Evolutionary conservation across 495 filamentous ascomycete species (phyloP).

Genomic region (Stereocaulon alpinum): DNA sequence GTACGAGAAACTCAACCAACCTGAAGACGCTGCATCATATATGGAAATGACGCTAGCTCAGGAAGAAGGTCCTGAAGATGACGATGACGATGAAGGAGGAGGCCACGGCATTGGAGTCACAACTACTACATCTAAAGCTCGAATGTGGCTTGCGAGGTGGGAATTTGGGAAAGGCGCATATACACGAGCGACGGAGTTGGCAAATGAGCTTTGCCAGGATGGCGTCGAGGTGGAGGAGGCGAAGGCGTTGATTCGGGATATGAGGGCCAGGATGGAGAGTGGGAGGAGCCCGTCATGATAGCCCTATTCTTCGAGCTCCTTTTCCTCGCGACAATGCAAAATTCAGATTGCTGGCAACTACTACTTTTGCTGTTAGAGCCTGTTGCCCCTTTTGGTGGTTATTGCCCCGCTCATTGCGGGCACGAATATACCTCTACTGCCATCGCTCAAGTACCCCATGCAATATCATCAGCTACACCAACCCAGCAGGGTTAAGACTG

Average conservation of each 20-base stretch:
- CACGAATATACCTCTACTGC: no score
- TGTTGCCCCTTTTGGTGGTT: no score
- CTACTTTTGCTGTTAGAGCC: no score
- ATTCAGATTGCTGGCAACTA: no score
- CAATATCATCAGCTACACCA: no score
- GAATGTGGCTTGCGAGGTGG: conserved; percentile 86
- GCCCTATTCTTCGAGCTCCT: no score
- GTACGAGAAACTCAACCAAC: conserved; percentile 68
- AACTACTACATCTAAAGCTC: conserved; percentile 75
- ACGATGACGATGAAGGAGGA: conserved; percentile 39
- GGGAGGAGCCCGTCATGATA: conserved; percentile 6
- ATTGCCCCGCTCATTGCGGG: no score
- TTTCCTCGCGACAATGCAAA: no score
- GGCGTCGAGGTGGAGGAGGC: conserved; percentile 97
- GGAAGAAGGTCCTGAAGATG: conserved; percentile 43
- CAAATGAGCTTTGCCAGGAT: conserved; percentile 87
- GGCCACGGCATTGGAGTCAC: conserved; percentile 67
- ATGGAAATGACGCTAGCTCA: conserved; percentile 93
- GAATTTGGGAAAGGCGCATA: conserved; percentile 67
- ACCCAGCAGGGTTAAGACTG: no score
- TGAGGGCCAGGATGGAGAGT: conserved; percentile 67
- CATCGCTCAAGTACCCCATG: no score
- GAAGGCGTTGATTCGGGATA: conserved; percentile 85
- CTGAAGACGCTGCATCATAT: conserved; percentile 72
- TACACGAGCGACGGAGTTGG: conserved; percentile 64